Percentiles rank a stretch among this genome's conserved stretches.
These are phyloP conservation scores for Orychophragmus violaceus DNA, from an alignment of 345 rosid genomes.

Conservation along the genomic window DNA sequence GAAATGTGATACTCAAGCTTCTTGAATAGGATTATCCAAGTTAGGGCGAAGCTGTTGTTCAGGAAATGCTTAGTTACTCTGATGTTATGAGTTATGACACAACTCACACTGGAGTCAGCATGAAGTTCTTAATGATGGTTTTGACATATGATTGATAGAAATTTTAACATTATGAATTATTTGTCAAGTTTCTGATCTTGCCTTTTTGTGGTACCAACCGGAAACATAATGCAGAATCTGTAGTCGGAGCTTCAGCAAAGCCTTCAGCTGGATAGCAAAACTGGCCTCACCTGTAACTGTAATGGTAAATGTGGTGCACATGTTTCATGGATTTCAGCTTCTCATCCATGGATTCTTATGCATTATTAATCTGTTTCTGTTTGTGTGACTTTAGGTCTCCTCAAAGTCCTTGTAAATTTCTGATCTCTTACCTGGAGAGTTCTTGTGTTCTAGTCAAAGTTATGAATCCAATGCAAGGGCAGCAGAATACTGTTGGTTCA, in stretches of 20 bases:
- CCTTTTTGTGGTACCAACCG: too few species aligned
- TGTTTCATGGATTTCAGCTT: neutral
- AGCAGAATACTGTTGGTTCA: conserved; percentile 38
- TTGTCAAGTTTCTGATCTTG: too few species aligned
- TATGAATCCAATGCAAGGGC: conserved; percentile 61
- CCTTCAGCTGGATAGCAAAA: conserved; percentile 17
- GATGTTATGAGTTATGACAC: too few species aligned
- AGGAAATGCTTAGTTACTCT: neutral
- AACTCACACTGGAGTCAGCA: neutral
- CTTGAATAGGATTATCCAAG: neutral
- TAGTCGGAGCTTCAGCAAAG: conserved; percentile 1
- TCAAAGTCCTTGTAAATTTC: conserved; percentile 12
- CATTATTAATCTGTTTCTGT: conserved; percentile 12
- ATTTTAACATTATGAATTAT: neutral
- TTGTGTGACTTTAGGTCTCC: conserved; percentile 30
- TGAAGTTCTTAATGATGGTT: neutral
- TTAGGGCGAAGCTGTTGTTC: neutral
- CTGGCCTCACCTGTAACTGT: too few species aligned
- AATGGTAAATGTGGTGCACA: conserved; percentile 22
- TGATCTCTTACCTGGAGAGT: conserved; percentile 1
- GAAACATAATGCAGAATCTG: conserved; percentile 15
- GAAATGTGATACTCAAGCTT: neutral
- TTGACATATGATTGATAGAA: neutral
- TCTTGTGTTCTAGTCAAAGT: conserved; percentile 23
- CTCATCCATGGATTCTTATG: conserved; percentile 4